Percentiles rank a stretch among this genome's conserved stretches.
Conservation (phyloP, 768 basidiomycete species). For the Roridomyces roridus region DNA sequence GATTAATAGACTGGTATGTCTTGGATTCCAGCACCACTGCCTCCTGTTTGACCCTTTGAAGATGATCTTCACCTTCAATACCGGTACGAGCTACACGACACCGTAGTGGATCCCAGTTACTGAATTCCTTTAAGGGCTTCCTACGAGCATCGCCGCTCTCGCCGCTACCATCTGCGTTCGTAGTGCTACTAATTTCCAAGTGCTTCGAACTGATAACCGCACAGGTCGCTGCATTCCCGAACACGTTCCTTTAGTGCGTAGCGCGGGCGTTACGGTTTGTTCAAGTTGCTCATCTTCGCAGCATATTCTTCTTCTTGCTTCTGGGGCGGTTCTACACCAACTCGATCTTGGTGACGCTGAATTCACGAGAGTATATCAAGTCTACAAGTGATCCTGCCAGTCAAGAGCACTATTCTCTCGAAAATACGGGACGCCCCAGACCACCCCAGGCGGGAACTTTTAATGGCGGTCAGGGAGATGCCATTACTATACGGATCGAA, state of each 20-base stretch:
- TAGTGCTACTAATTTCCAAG: not conserved
- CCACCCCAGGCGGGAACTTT: not conserved
- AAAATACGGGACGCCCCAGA: constrained; percentile 6
- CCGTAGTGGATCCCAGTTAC: not conserved
- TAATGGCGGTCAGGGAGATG: not conserved
- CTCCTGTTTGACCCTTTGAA: no score
- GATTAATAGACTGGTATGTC: constrained; percentile 19
- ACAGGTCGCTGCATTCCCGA: constrained; percentile 16
- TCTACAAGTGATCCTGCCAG: not conserved
- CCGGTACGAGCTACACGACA: not conserved
- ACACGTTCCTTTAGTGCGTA: constrained; percentile 22
- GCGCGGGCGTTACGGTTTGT: not conserved
- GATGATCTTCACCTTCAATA: constrained; percentile 22
- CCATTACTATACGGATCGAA: constrained; percentile 20
- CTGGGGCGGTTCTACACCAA: constrained; percentile 23
- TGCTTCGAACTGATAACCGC: not conserved
- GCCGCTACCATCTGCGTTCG: constrained; percentile 14
- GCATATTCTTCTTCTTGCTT: constrained; percentile 23
- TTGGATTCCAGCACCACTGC: no score
- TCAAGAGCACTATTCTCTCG: constrained; percentile 18
- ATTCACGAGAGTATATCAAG: constrained; percentile 22
- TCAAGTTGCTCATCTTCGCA: not conserved
- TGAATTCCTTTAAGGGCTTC: constrained; percentile 4
- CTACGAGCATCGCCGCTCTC: constrained; percentile 14
- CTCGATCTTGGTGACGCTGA: constrained; percentile 22